Evolutionary conservation across 106 monocot genomes (phyloP), one percentile per base, ranked within the genome.

Genomic region (Phalaenopsis aphrodite): DNA sequence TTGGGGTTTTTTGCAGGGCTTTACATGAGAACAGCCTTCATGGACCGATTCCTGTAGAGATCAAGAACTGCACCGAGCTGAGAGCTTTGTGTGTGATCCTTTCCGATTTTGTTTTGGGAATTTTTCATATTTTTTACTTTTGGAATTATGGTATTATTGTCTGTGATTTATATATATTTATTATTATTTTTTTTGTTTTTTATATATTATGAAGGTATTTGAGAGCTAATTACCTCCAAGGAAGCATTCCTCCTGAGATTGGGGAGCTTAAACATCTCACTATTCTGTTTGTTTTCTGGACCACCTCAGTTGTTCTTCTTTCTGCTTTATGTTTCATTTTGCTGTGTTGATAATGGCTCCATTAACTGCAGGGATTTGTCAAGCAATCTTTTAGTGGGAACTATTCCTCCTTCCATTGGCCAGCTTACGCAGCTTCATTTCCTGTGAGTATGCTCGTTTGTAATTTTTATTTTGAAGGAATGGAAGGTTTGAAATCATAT

Each of bases 11-110:
- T 45, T 80, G 66, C 77, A 97, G 97, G 65, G 94, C 97, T 56
- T 79, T 98, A 55, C 97, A 98, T 78, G 89, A 89, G 79, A 98
- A 94, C 78, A 92, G 86, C 87, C 88, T 98, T 52, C 94, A 91
- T 69, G 94, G 97, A 2, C 72, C 86, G 0, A 98, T 98, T 81
- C 94, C 97, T 61, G 45, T 86, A 43, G 93, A 92, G 83, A 90
- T 98, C 77, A 87, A 81, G 75, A 90, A 88, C 87, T 94, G 97
- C 85, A 88, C 72, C 39, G 94, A 92, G 64, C 87, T 98, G 3
- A 92, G 85, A 91, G 94, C 94, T 76, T 39, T 98, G 97, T 98
- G 85, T 72, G 77, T 41, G 45, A 66, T 46, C 10, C 16, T 48
- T 0, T 52, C 57, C 38, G 83, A 68, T 79, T 12, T 24, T 80